A percentile compares a stretch with the other conserved stretches of the same genome.
These are phyloP conservation scores for Bacidia gigantensis DNA, from an alignment of 495 filamentous ascomycete genomes.

Conservation along the genomic window DNA sequence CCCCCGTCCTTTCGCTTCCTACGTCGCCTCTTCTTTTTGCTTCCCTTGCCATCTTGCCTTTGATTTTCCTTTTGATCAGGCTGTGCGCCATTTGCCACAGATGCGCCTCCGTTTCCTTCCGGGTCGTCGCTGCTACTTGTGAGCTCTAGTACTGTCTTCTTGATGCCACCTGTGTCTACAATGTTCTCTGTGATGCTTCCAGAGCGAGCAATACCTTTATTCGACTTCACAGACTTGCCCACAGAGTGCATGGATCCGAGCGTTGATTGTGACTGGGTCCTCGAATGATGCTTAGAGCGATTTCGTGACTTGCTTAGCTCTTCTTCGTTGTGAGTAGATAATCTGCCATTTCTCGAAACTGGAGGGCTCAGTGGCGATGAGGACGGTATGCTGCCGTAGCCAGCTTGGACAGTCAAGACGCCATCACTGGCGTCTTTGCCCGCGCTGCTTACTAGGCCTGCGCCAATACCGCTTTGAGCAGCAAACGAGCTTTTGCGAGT, in stretches of 20 bases:
- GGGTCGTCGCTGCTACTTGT: slow-evolving; percentile 37
- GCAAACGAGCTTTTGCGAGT: slow-evolving; percentile 13
- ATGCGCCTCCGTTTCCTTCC: slow-evolving; percentile 10
- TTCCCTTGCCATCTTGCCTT: slow-evolving; percentile 9
- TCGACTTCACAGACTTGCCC: slow-evolving; percentile 21
- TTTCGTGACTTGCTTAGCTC: slow-evolving; percentile 2
- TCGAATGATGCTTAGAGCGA: slow-evolving; percentile 4
- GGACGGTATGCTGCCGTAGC: slow-evolving; percentile 45
- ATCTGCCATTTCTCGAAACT: slow-evolving; percentile 13
- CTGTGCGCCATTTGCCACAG: slow-evolving; percentile 8
- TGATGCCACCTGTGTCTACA: slow-evolving; percentile 65
- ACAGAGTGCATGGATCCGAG: slow-evolving; percentile 26
- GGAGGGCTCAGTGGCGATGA: slow-evolving; percentile 22
- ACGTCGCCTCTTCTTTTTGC: slow-evolving; percentile 29
- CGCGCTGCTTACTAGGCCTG: slow-evolving; percentile 35
- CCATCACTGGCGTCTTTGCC: slow-evolving; percentile 53
- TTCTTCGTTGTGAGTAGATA: slow-evolving; percentile 11
- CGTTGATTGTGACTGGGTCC: slow-evolving; percentile 20
- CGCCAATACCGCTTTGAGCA: slow-evolving; percentile 36
- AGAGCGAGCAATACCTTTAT: slow-evolving; percentile 49
- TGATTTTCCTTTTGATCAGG: slow-evolving; percentile 19
- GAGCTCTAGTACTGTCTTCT: slow-evolving; percentile 73
- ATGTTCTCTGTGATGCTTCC: slow-evolving; percentile 85
- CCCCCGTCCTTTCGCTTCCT: slow-evolving; percentile 21
- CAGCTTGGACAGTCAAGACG: slow-evolving; percentile 48